These are phyloP conservation scores for Pseudogymnoascus sp. DNA, from an alignment of 2,329 filamentous ascomycete species.

Conservation along the genomic window DNA sequence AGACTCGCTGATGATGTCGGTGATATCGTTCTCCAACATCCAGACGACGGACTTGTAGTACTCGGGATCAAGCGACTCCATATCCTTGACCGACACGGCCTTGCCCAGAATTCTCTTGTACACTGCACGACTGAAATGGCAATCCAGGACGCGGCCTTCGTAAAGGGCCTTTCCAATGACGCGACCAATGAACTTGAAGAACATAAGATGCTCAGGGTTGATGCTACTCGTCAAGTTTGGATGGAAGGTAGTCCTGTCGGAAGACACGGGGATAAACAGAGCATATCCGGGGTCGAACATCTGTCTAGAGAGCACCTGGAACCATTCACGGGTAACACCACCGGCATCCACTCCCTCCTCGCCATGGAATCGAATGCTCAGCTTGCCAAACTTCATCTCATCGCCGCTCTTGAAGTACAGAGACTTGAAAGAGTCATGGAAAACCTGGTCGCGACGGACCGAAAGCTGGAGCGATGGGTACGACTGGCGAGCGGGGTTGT, in stretches of 20 bases:
- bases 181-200: constrained; percentile 98
- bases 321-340: constrained; percentile 97
- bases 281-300: constrained; percentile 99
- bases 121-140: constrained; percentile 96
- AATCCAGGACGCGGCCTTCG: constrained; percentile 90
- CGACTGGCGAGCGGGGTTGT: constrained; percentile 62
- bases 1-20: constrained; percentile 92
- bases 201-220: constrained; percentile 92
- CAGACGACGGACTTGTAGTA: constrained; percentile 98
- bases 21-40: constrained; percentile 99
- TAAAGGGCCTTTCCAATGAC: constrained; percentile 98
- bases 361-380: constrained; percentile 94
- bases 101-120: constrained; percentile 97
- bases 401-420: constrained; percentile 94
- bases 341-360: constrained; percentile 98
- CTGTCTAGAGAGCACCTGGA: constrained; percentile 90
- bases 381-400: constrained; percentile 98
- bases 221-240: constrained; percentile 89
- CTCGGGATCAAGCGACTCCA: constrained; percentile 96
- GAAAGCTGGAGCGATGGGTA: constrained; percentile 72
- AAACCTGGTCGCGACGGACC: constrained; percentile 89
- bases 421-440: constrained; percentile 97
- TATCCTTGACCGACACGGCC: constrained; percentile 94
- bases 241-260: constrained; percentile 96
- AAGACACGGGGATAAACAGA: constrained; percentile 91